Evolutionary conservation across 2,329 filamentous ascomycete genomes (phyloP).

Genomic region (Calonectria crousiana): DNA sequence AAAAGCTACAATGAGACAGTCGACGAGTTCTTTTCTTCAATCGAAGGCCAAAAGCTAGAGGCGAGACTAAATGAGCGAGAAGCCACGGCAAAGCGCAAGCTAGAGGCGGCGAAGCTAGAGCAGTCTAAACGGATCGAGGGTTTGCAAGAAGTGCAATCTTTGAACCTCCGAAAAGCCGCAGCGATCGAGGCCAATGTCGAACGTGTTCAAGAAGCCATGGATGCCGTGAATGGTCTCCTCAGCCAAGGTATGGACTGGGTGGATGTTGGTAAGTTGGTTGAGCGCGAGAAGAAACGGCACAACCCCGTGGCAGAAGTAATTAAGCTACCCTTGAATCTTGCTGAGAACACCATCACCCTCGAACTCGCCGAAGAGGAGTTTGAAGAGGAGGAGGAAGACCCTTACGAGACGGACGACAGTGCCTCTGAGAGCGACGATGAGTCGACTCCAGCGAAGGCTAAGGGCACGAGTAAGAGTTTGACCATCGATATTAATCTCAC

Average conservation of each 20-base stretch:
- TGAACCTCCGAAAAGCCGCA: constrained; percentile 89
- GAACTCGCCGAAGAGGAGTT: constrained; percentile 78
- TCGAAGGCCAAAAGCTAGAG: constrained; percentile 93
- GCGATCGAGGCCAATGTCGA: constrained; percentile 93
- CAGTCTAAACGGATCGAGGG: constrained; percentile 88
- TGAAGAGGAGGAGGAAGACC: constrained; percentile 70
- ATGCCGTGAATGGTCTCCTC: constrained; percentile 92
- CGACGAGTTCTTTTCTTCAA: constrained; percentile 96
- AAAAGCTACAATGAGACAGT: constrained; percentile 92
- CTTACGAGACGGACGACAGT: constrained; percentile 77
- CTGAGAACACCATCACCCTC: constrained; percentile 90
- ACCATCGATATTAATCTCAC: constrained; percentile 87
- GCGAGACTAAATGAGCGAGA: constrained; percentile 87
- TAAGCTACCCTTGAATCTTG: constrained; percentile 85
- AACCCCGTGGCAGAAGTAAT: constrained; percentile 92
- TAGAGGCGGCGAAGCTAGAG: constrained; percentile 86
- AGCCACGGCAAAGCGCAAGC: constrained; percentile 81
- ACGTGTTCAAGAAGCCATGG: constrained; percentile 91
- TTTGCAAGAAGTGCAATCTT: constrained; percentile 81
- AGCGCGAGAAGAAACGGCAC: constrained; percentile 82
- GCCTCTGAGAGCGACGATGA: constrained; percentile 53
- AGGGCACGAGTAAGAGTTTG: constrained; percentile 66
- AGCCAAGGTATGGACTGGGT: constrained; percentile 98
- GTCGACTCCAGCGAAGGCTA: constrained; percentile 51
- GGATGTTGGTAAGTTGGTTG: constrained; percentile 88